Evolutionary conservation across 164 flowering plant genomes (phyloP), one percentile per base, ranked within the genome.

Genomic region (Piper longum): DNA sequence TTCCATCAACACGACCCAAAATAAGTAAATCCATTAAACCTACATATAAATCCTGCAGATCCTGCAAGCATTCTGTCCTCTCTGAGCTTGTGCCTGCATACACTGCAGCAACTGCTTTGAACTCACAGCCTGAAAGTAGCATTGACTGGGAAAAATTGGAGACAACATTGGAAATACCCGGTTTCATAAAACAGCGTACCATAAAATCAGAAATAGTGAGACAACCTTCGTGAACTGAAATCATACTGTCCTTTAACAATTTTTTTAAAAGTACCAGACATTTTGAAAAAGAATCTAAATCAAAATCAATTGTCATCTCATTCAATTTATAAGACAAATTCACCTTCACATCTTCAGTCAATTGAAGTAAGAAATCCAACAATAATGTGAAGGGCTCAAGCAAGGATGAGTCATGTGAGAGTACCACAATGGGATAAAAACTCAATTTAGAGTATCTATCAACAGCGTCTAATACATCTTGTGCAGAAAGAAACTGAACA

Each of bases 121-220:
- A 87, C 13, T 79, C 76, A 73, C 95, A 90, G 44, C 92, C 91
- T 65, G 92, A 82, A 60, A 82, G 77, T 52, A 88, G 59, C 97
- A 93, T 90, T 14, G 89, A 78, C 79, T 73, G 78, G 80, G 87
- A 87, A 73, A 90, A 83, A 43, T 60, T 72, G 14, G 64, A 76
- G 61, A 67, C 61, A 61, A 83, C 85, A 59, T 17, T 52, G 61
- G 67, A 55, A 66, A 64, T 57, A 26, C 60, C 60, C 67, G 62
- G 80, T 66, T 77, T 74, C 56, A 43, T 16, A 41, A 78, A 67
- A 54, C 84, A 84, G 71, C 66, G 56, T 18, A 70, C 75, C 16
- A 73, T 77, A 66, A 72, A 87, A 60, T 70, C 60, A 39, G 74
- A 56, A 42, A 90, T 60, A 54, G 83, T 77, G 57, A 62, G 73